Percentiles rank a stretch among this genome's conserved stretches.
Conservation (phyloP, 345 rosid species). For the Streptanthus diversifolius region DNA sequence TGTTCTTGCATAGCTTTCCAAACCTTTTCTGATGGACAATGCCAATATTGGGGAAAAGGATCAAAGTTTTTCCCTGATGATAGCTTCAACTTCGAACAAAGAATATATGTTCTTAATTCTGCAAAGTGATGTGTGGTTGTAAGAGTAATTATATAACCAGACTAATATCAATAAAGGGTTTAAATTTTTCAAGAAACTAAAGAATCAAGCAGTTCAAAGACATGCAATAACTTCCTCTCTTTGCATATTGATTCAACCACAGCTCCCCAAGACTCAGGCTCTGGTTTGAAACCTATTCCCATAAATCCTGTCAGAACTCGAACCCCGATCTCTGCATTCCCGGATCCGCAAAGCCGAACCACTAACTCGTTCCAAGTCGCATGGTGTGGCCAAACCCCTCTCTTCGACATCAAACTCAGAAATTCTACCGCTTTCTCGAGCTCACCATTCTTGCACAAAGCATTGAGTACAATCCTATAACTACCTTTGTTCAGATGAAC, state of each 20-base stretch:
- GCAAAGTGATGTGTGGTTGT: slow-evolving; percentile 20
- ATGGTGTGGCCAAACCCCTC: slow-evolving; percentile 65
- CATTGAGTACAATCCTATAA: slow-evolving; percentile 75
- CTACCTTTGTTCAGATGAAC: slow-evolving; percentile 67
- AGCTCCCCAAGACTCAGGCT: slow-evolving; percentile 53
- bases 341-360: slow-evolving; percentile 50
- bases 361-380: slow-evolving; percentile 81
- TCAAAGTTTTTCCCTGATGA: slow-evolving; percentile 35
- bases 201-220: slow-evolving; percentile 58
- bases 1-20: slow-evolving; percentile 52
- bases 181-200: slow-evolving; percentile 27
- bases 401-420: slow-evolving; percentile 56
- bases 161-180: slow-evolving; percentile 17
- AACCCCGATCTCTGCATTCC: slow-evolving; percentile 51
- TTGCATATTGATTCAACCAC: slow-evolving; percentile 56
- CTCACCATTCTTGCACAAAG: slow-evolving; percentile 55
- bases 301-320: slow-evolving; percentile 42
- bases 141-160: slow-evolving; percentile 5
- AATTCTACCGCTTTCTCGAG: slow-evolving; percentile 53
- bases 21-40: slow-evolving; percentile 33
- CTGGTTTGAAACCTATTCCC: slow-evolving; percentile 62
- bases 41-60: slow-evolving; percentile 45
- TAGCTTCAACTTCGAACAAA: slow-evolving; percentile 7
- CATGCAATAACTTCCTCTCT: slow-evolving; percentile 62
- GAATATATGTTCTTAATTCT: slow-evolving; percentile 38